These are phyloP conservation scores for Pseudopediastrum boryanum DNA, from an alignment of 139 green algal genomes.

Conservation along the genomic window DNA sequence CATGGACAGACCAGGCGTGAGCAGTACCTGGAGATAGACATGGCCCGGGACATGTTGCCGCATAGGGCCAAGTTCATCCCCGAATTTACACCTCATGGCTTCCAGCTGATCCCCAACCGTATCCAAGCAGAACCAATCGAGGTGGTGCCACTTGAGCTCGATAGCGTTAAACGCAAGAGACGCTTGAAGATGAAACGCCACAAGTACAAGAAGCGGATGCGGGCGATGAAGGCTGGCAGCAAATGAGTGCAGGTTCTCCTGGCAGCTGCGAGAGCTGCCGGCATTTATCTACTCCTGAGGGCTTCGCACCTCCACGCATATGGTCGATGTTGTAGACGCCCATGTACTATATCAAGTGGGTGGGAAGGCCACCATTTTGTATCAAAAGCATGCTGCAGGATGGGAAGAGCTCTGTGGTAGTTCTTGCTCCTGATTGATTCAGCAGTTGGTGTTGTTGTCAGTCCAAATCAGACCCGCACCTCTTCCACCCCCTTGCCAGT, in stretches of 20 bases:
- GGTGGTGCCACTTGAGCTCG: not conserved
- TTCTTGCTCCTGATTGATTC: not conserved
- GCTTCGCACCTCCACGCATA: not conserved
- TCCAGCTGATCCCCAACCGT: slow-evolving; percentile 20
- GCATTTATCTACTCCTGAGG: not conserved
- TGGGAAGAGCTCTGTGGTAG: too few species aligned
- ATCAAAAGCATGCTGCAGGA: too few species aligned
- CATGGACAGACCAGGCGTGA: slow-evolving; percentile 17
- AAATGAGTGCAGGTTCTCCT: not conserved
- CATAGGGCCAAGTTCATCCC: slow-evolving; percentile 1
- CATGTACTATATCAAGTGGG: not conserved
- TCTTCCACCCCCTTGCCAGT: too few species aligned
- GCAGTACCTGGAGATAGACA: slow-evolving; percentile 17
- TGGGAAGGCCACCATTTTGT: too few species aligned
- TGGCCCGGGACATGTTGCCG: slow-evolving; percentile 19
- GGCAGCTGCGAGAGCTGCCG: too few species aligned
- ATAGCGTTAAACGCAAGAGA: slow-evolving; percentile 36
- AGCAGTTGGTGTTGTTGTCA: not conserved
- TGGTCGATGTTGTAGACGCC: not conserved
- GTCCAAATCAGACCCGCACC: too few species aligned
- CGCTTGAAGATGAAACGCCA: slow-evolving; percentile 32
- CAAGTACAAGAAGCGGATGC: slow-evolving; percentile 38
- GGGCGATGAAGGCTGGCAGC: slow-evolving; percentile 23
- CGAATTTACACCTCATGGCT: slow-evolving; percentile 20
- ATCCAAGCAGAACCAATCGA: slow-evolving; percentile 4